Evolutionary conservation across 495 filamentous ascomycete species (phyloP), one percentile per base, ranked within the genome.

Genomic region (Extremus antarcticus): DNA sequence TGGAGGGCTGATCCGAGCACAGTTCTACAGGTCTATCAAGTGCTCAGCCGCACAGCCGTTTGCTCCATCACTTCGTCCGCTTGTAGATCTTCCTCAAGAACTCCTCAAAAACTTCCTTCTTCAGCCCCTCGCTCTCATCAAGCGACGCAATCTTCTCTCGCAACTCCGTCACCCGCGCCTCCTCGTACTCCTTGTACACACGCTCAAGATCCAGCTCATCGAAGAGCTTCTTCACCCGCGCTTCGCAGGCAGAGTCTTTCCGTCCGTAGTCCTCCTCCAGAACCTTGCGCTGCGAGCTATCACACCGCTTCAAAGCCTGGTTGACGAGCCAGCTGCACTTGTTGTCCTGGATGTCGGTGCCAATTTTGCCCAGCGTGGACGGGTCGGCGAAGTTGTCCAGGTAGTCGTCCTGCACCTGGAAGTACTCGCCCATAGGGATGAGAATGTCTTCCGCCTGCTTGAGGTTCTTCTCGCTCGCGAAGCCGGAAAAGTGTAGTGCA

Each of bases 321-420:
- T 97, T 97, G 66, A 98, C 78, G 20, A 97, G 69, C 92, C 92
- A 98, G 7, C 86, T 90, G 77, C 92, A 98, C 77, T 98, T 98
- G 80, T 98, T 98, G 70, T 98, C 92, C 75, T 88, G 80, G 67
- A 98, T 98, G 66, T 98, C 92, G 56, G 94, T 98, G 51, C 92
- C 92, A 60, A 98, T 94, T 80, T 98, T 98, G 65, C 92, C 92
- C 64, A 98, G 92, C 63, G 80, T 75, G 59, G 86, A 81, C 22
- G 92, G 90, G 63, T 90, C 83, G 58, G 92, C 94, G 61, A 89
- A 98, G 71, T 88, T 90, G 76, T 98, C 94, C 41, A 98, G 86
- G 75, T 90, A 98, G 77, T 98, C 94, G 66, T 98, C 92, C 72
- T 97, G 92, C 60, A 94, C 79, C 71, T 98, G 92, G 80, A 98